Evolutionary conservation across 1,284 basidiomycete species (phyloP), one percentile per base, ranked within the genome.

Genomic region (Pyrrhoderma lamaoense): DNA sequence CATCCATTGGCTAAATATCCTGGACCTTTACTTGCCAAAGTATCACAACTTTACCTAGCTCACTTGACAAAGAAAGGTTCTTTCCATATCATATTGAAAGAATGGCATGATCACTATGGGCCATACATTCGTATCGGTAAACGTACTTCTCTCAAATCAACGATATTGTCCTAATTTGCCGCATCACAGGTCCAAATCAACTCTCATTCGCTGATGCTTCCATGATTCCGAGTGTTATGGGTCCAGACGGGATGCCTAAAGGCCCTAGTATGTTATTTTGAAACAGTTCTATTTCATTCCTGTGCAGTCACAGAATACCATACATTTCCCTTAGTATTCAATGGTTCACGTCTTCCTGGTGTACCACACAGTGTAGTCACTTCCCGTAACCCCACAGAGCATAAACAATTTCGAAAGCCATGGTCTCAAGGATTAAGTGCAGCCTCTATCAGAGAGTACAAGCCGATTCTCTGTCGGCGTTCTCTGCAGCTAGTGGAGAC

Each of bases 381-480:
- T 1, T 11, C 43, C 39, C 64, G 65, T 8, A 62, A 72, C 57
- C 55, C 63, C 22, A 61, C 60, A 18, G 63, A 65, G 31, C 73
- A 75, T 54, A 61, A 64, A 1, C 61, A 64, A 11, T 60, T 67
- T 23, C 67, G 73, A 25, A 65, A 64, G 47, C 63, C 65, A 8
- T 75, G 74, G 74, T 69, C 65, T 52, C 63, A 65, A 36, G 73
- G 65, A 3, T 72, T 74, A 56, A 67, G 60, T 45, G 61, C 63
- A 4, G 57, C 62, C 19, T 60, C 70, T 8, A 52, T 75, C 16
- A 68, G 61, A 53, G 68, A 66, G 21, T 74, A 72, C 50, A 61
- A 70, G 47, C 64, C 65, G 0, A 51, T 69, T 22, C 55, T 73
- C 45, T 54, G 57, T 31, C 53, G 55, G 23, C 61, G 70, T n/a